Conservation (phyloP, 2,329 filamentous ascomycete species). For the Fusarium bactridioides region DNA sequence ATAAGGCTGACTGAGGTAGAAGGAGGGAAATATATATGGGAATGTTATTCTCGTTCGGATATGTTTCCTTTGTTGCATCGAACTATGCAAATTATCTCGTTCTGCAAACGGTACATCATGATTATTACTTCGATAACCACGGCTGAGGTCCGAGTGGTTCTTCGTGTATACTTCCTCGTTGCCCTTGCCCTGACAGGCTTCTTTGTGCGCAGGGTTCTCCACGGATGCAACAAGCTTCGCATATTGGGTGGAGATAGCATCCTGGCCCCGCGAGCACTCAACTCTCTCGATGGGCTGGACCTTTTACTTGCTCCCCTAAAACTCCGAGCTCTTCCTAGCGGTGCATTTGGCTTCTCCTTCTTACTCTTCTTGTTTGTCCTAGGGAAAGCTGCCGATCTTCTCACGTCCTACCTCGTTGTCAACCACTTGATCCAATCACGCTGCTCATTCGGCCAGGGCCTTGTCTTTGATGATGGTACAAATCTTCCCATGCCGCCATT, state of each 20-base stretch:
- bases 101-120: neutral
- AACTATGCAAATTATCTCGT: neutral
- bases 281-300: neutral
- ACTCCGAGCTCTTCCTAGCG: neutral
- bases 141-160: neutral
- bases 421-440: neutral
- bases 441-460: neutral
- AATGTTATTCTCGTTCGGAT: neutral
- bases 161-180: neutral
- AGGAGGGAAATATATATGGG: neutral
- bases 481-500: neutral
- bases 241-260: neutral
- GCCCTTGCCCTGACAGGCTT: neutral
- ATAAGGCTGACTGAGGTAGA: neutral
- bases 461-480: neutral
- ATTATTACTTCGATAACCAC: neutral
- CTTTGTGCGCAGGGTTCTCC: neutral
- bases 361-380: neutral
- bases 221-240: neutral
- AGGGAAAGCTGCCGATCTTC: neutral
- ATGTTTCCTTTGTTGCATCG: neutral
- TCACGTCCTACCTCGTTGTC: neutral
- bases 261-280: neutral
- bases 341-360: neutral
- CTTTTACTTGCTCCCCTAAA: neutral